Evolutionary conservation across 2,329 filamentous ascomycete species (phyloP), one percentile per base, ranked within the genome.

Genomic region (Hypoxylon sp.): DNA sequence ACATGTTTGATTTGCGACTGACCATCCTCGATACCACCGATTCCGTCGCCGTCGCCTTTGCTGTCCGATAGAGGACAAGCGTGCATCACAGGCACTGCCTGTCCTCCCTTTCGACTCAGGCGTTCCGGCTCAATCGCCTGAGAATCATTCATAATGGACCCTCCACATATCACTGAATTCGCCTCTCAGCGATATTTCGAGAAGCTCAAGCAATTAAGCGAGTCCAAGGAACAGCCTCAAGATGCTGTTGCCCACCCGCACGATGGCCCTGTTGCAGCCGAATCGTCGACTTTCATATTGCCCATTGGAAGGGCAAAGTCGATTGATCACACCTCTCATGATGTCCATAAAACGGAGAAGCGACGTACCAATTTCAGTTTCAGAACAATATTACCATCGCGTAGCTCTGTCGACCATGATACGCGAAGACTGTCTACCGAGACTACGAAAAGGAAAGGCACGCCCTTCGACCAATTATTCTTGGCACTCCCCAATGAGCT

Each of bases 131-230:
- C 47, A 69, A 70, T 57, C 26, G 26, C 57, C 54, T 52, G 31
- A 57, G 37, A 52, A n/a, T 29, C 65, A 69, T 70, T 74, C 77
- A 78, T 79, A 75, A 89, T 90, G 87, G 88, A 90, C 71, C 87
- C 86, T 74, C 83, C 85, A 73, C 88, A 90, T 71, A 84, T 89
- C 69, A 90, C 88, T 67, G 89, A 91, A 78, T 91, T 91, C 80
- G 89, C 88, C 68, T 91, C 89, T 48, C 83, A 87, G 78, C 86
- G 86, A 71, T 91, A 89, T 76, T 88, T 90, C 71, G 84, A 85
- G 60, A 91, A 91, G 79, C 78, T 90, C 67, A 84, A 81, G 63
- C 86, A 88, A 79, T 84, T 81, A 73, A 86, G 80, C 77, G 84
- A 82, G 76, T 80, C 85, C 31, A 82, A 80, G 71, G 81, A 80